Evolutionary conservation across 2,329 filamentous ascomycete genomes (phyloP).

Genomic region (Alternaria postmessia): DNA sequence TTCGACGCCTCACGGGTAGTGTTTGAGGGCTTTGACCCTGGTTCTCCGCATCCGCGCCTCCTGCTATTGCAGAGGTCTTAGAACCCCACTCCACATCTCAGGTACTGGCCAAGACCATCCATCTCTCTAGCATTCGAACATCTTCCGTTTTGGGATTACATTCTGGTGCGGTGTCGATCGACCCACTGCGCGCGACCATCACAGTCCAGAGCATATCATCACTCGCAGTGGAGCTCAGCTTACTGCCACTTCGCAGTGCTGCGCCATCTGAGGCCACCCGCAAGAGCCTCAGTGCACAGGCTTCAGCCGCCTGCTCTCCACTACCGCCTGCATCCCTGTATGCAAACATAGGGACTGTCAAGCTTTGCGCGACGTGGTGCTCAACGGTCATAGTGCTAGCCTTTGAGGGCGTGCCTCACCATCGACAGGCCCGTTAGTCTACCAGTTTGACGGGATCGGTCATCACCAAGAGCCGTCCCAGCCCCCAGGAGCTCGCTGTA

Average conservation of each 20-base stretch:
- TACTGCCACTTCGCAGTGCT: constrained; percentile 35
- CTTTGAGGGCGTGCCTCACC: constrained; percentile 40
- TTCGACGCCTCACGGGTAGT: constrained; percentile 40
- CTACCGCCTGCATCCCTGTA: constrained; percentile 29
- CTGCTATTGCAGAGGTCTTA: constrained; percentile 43
- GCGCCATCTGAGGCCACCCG: constrained; percentile 40
- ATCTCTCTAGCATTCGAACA: constrained; percentile 29
- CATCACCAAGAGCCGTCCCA: constrained; percentile 45
- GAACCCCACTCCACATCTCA: constrained; percentile 34
- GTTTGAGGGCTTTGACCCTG: constrained; percentile 49
- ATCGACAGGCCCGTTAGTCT: constrained; percentile 41
- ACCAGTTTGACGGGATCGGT: constrained; percentile 46
- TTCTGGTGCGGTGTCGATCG: constrained; percentile 34
- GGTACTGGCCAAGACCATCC: constrained; percentile 32
- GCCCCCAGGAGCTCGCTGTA: constrained; percentile 34
- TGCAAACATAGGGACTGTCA: constrained; percentile 34
- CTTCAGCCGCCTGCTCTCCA: constrained; percentile 29
- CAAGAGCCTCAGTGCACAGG: constrained; percentile 42
- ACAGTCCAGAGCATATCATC: constrained; percentile 22
- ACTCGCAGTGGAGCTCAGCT: constrained; percentile 43
- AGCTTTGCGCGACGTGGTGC: constrained; percentile 46
- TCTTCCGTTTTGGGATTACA: constrained; percentile 31
- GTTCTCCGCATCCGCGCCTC: constrained; percentile 42
- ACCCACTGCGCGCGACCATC: constrained; percentile 29
- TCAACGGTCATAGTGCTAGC: constrained; percentile 41